Base-by-base conservation (phyloP, 2,329 filamentous ascomycete species). In the Fusarium compactum region DNA sequence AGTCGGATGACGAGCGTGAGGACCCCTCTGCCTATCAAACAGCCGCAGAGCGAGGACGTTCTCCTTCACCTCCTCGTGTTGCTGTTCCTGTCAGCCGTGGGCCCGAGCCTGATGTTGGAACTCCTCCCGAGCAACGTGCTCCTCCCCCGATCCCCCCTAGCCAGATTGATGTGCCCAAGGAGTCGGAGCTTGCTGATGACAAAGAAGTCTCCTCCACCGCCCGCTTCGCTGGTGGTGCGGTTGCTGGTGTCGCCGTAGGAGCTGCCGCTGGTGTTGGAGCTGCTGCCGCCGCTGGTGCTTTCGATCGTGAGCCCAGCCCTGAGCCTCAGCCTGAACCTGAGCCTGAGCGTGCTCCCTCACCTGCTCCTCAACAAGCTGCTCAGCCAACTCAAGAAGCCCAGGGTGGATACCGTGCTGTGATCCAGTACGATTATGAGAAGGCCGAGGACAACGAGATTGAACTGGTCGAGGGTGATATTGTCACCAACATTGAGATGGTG, bases 381-480 rank as follows among this genome's bases (percentile, higher is more conserved):
- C 63, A 65, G 24, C 58, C 63, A 46, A 46, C 40, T 20, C 63
- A 73, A 22, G 65, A 78, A n/a, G 74, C 73, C n/a, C 71, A 81
- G 27, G 86, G 86, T 38, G 92, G 92, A 56, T 88, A 91, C 78
- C 89, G 90, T 50, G 96, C 96, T 2, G 76, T 97, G 61, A 89
- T 96, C 38, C 91, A 96, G 76, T 99, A 96, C 79, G 96, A 99
- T 78, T 99, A 99, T 78, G 95, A 98, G 76, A 98, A 97, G 82
- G 94, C 94, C 2, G 96, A 99, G 80, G 95, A 97, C 72, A 99
- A 99, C 76, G 96, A 99, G 82, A 89, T 99, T 61, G 94, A 97
- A 71, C 87, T 99, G 20, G 86, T 88, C 27, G 96, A 99, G 81
- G 95, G 95, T 68, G 93, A 98, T 76, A 89, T 91, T 70, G 91